Evolutionary conservation across 2,329 filamentous ascomycete genomes (phyloP), one percentile per base, ranked within the genome.

Genomic region (Diplodia scrobiculata): DNA sequence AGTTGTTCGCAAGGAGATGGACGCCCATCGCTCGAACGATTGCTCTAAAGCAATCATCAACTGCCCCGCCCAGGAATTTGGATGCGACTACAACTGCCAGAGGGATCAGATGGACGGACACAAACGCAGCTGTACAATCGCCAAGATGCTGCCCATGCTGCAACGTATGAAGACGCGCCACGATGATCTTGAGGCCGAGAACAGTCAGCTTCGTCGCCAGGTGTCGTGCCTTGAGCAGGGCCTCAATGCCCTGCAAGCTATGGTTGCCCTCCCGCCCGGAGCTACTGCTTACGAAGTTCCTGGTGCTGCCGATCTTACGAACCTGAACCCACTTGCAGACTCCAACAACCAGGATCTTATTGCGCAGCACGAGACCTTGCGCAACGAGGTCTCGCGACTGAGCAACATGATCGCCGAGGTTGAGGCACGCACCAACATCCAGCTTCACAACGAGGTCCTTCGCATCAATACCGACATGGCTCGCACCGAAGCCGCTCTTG

Each of bases 381-480:
- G 86, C 13, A 84, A 86, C 52, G 86, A 88, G 72, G 82, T 88
- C 58, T 77, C 77, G 19, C 83, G 84, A 58, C 78, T 87, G 32
- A 81, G 82, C 14, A 79, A 81, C 62, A 82, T 84, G 2, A 78
- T 88, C 10, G 81, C 82, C 3, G 85, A 87, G 66, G 79, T 87
- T 50, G 86, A 89, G 68, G 85, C 84, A 54, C 82, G 85, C 41
- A 83, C 84, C 45, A 86, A 80, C 73, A 86, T 88, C 84, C 83
- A 85, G 67, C 82, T 86, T 48, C 82, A 88, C 77, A 88, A 87
- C 70, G 86, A 88, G 72, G 86, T 82, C 54, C 79, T 87, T 36
- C 84, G 86, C 3, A 80, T 84, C 59, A 85, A 86, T 67, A 86
- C 88, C 69, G 86, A 88, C 67, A 83, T 88, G 77, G 80, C 85